Evolutionary conservation across 2,329 filamentous ascomycete species (phyloP).

Genomic region (Beauveria bassiana): DNA sequence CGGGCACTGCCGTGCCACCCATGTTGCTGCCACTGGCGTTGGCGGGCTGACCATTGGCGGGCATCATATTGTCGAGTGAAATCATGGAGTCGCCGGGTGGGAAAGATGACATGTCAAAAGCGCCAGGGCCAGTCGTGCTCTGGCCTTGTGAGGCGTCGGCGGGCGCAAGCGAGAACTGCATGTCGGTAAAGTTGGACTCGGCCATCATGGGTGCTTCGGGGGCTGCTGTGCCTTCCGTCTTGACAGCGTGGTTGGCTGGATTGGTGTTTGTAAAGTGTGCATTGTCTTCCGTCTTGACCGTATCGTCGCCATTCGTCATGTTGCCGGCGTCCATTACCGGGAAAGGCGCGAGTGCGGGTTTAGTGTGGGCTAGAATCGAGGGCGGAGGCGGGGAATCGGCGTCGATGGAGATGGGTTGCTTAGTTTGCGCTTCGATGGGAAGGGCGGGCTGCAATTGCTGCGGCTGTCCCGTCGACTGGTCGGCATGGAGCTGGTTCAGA

Average conservation of each 20-base stretch:
- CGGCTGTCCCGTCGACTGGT: constrained; percentile 17
- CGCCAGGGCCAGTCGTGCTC: constrained; percentile 22
- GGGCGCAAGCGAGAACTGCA: constrained; percentile 47
- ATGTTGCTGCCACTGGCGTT: constrained; percentile 12
- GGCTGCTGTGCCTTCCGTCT: constrained; percentile 12
- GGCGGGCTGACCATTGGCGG: constrained; percentile 16
- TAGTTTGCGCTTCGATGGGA: constrained; percentile 28
- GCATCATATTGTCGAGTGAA: constrained; percentile 24
- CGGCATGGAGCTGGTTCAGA: constrained; percentile 32
- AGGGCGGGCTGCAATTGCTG: constrained; percentile 17
- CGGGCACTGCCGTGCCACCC: constrained; percentile 8
- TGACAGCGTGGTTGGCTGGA: not conserved
- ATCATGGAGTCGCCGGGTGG: constrained; percentile 25
- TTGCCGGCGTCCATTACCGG: constrained; percentile 42
- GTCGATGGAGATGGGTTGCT: constrained; percentile 29
- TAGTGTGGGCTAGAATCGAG: constrained; percentile 1
- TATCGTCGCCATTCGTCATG: constrained; percentile 10
- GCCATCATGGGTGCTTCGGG: constrained; percentile 13
- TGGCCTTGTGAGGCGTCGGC: constrained; percentile 22
- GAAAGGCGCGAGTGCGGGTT: constrained; percentile 36
- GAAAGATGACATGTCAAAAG: constrained; percentile 41
- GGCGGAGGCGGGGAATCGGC: constrained; percentile 26
- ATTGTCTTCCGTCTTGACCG: constrained; percentile 23
- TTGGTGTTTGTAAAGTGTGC: not conserved
- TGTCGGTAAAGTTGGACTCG: constrained; percentile 45